These are phyloP conservation scores for Malus hybrid DNA, from an alignment of 331 rosid species.

Conservation along the genomic window DNA sequence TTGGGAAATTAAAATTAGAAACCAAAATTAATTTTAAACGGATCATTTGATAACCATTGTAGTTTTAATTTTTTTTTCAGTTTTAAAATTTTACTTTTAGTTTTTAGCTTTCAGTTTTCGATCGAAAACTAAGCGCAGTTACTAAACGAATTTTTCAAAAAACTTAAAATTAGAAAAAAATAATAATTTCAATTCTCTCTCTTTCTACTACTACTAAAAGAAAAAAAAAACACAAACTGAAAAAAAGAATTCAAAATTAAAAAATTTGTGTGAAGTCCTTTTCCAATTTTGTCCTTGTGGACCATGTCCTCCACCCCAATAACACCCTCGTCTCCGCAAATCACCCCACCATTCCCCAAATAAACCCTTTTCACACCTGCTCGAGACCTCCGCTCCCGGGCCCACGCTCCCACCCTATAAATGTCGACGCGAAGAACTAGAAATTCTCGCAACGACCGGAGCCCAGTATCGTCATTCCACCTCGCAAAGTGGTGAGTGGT, in stretches of 20 bases:
- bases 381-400: neutral
- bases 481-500: neutral
- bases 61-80: no score
- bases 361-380: neutral
- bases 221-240: no score
- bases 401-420: neutral
- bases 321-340: neutral
- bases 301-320: neutral
- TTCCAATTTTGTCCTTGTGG: neutral
- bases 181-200: no score
- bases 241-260: neutral
- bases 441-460: neutral
- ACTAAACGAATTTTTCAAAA: no score
- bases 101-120: no score
- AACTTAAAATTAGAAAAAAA: no score
- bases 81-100: no score
- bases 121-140: no score
- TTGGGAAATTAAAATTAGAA: no score
- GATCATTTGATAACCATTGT: no score
- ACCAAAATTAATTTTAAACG: no score
- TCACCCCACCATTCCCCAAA: neutral
- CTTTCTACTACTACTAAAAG: no score
- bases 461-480: constrained; percentile 44
- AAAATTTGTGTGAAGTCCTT: neutral
- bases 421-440: neutral